These are phyloP conservation scores for Tolypocladium endophyticum DNA, from an alignment of 2,329 filamentous ascomycete species.

Conservation along the genomic window DNA sequence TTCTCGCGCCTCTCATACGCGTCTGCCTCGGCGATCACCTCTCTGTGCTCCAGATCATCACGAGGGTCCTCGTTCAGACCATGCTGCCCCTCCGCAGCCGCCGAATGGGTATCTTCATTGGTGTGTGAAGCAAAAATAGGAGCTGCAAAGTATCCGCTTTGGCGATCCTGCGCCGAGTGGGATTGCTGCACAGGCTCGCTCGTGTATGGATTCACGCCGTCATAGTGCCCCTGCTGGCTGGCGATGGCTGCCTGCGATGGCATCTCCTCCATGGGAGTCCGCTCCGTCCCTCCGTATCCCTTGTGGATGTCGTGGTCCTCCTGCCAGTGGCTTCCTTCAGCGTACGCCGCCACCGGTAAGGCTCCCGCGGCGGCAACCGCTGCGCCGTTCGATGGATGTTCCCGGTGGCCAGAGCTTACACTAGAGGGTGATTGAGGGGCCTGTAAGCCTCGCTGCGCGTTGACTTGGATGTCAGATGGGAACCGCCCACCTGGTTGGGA, in stretches of 20 bases:
- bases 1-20: not conserved
- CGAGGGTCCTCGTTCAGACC: not conserved
- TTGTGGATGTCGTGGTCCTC: slow-evolving; percentile 16
- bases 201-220: slow-evolving; percentile 49
- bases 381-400: slow-evolving; percentile 39
- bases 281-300: slow-evolving; percentile 35
- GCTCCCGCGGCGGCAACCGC: slow-evolving; percentile 48
- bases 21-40: not conserved
- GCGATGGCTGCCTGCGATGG: slow-evolving; percentile 40
- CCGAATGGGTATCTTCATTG: slow-evolving; percentile 5
- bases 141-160: slow-evolving; percentile 9
- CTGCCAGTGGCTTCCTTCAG: slow-evolving; percentile 18
- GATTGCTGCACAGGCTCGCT: slow-evolving; percentile 27
- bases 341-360: slow-evolving; percentile 27
- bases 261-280: slow-evolving; percentile 34
- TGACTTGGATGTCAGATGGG: slow-evolving; percentile 84
- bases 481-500: slow-evolving; percentile 93
- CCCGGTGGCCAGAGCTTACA: slow-evolving; percentile 55
- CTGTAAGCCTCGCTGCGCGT: slow-evolving; percentile 68
- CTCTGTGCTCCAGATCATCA: not conserved
- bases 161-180: slow-evolving; percentile 6
- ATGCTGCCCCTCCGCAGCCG: not conserved
- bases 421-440: slow-evolving; percentile 71
- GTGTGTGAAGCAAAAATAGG: slow-evolving; percentile 8
- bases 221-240: slow-evolving; percentile 37